phyloP scores from a whole-genome alignment of 352 stramenopile genomes.

The Phytopythium kandeliae region DNA sequence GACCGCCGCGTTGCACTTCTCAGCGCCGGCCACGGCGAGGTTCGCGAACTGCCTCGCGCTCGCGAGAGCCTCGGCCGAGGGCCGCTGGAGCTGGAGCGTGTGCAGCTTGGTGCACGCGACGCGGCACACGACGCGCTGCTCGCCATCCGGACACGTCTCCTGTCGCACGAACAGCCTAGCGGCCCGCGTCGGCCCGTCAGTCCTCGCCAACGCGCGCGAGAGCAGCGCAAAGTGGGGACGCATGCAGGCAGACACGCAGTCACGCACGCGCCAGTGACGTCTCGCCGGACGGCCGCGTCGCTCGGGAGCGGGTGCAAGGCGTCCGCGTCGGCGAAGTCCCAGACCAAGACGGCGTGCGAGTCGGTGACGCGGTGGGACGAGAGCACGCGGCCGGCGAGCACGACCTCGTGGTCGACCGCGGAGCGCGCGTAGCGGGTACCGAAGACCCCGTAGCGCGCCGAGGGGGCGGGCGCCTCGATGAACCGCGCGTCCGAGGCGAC shows the following conservation, averaged over 20 bases:
- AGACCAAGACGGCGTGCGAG: slow-evolving; percentile 5
- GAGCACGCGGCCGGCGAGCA: slow-evolving; percentile 7
- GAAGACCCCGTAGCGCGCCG: slow-evolving; percentile 4
- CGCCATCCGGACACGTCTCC: slow-evolving; percentile 27
- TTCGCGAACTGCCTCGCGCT: not conserved
- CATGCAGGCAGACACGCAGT: not conserved
- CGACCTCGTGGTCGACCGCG: not conserved
- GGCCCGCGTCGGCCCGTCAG: too few relatives aligned
- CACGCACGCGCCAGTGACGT: slow-evolving; percentile 7
- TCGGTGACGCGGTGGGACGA: slow-evolving; percentile 7
- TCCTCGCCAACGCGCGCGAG: too few relatives aligned
- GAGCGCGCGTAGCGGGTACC: slow-evolving; percentile 5
- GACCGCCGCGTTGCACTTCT: slow-evolving; percentile 23
- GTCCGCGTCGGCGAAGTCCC: slow-evolving; percentile 18
- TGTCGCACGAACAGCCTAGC: slow-evolving; percentile 20
- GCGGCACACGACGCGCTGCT: slow-evolving; percentile 27
- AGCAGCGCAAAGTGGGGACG: too few relatives aligned
- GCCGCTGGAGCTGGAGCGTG: slow-evolving; percentile 3
- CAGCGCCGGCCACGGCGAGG: slow-evolving; percentile 1
- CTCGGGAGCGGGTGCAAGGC: slow-evolving; percentile 10
- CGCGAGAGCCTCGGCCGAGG: not conserved
- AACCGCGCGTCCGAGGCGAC: not conserved
- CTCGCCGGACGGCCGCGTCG: slow-evolving; percentile 5
- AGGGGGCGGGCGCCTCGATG: not conserved
- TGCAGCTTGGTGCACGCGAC: slow-evolving; percentile 32